phyloP scores from a whole-genome alignment of 73 alveolate species.

The Stentor roeselii region DNA sequence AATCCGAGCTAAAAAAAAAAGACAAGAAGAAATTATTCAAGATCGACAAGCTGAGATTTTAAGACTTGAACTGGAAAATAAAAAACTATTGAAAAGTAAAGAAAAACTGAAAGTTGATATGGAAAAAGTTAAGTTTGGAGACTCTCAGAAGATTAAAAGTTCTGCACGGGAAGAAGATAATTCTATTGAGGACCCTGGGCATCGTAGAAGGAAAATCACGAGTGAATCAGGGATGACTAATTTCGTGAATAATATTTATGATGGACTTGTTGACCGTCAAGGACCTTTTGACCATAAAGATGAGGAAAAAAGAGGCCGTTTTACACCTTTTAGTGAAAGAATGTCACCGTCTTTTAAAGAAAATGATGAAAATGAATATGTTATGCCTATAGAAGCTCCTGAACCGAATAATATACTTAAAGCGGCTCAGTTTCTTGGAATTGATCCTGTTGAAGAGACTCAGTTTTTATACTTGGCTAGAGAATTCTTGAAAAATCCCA shows the following conservation, averaged over 20 bases:
- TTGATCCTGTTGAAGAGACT: not conserved
- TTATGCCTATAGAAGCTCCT: not conserved
- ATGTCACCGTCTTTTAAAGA: not conserved
- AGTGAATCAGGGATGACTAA: not conserved
- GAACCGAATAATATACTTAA: not conserved
- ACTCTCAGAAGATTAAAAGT: not conserved
- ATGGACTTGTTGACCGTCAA: not conserved
- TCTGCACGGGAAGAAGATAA: not conserved
- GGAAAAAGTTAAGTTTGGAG: not conserved
- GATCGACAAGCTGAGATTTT: not conserved
- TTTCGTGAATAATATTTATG: not conserved
- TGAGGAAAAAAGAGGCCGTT: constrained; percentile 4
- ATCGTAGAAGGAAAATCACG: not conserved
- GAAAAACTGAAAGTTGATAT: not conserved
- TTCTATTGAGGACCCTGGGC: not conserved
- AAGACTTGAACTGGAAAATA: not conserved
- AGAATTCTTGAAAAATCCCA: constrained; percentile 15
- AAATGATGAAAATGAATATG: not conserved
- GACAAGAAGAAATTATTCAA: not conserved
- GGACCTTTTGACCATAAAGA: not conserved
- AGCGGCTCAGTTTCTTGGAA: constrained; percentile 15
- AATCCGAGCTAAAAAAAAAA: not conserved
- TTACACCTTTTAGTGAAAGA: constrained; percentile 1
- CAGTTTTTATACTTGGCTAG: not conserved
- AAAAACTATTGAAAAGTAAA: not conserved